Evolutionary conservation across 139 green algal species (phyloP).

Genomic region (Choricystis sp.): DNA sequence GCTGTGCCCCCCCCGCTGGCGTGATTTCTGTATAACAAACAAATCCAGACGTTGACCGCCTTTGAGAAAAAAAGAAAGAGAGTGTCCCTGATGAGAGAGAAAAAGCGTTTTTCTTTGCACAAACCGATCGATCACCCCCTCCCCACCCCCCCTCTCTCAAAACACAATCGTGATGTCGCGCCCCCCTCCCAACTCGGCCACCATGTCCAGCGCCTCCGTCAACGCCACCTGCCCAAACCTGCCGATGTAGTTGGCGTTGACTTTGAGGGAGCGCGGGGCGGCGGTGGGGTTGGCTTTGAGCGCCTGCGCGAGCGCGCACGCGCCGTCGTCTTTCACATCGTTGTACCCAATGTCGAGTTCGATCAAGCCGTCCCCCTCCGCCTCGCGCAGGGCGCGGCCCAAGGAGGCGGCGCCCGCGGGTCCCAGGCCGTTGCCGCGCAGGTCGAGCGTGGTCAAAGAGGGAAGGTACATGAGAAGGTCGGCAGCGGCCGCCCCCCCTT

Average conservation of each 20-base stretch:
- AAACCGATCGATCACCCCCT: no score
- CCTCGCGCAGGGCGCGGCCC: conserved; percentile 28
- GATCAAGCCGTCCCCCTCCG: conserved; percentile 56
- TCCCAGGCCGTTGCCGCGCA: conserved; percentile 75
- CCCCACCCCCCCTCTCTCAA: neutral
- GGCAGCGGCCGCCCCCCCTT: conserved; percentile 57
- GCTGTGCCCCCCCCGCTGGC: no score
- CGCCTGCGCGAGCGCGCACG: conserved; percentile 71
- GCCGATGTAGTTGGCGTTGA: conserved; percentile 92
- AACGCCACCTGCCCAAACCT: conserved; percentile 83
- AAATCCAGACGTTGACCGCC: no score
- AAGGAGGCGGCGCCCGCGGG: conserved; percentile 20
- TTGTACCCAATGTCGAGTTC: conserved; percentile 97
- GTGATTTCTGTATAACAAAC: no score
- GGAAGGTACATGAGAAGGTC: conserved; percentile 87
- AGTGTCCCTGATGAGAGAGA: no score
- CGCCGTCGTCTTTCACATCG: conserved; percentile 96
- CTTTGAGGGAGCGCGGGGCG: conserved; percentile 61
- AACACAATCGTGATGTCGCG: conserved; percentile 62
- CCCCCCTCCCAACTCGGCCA: conserved; percentile 76
- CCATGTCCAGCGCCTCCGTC: conserved; percentile 84
- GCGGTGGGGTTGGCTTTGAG: conserved; percentile 76
- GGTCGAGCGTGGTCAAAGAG: conserved; percentile 61
- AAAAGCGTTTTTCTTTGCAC: no score
- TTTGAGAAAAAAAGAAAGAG: no score